phyloP scores from a whole-genome alignment of 176 grass and related monocot genomes.

The Lolium perenne region DNA sequence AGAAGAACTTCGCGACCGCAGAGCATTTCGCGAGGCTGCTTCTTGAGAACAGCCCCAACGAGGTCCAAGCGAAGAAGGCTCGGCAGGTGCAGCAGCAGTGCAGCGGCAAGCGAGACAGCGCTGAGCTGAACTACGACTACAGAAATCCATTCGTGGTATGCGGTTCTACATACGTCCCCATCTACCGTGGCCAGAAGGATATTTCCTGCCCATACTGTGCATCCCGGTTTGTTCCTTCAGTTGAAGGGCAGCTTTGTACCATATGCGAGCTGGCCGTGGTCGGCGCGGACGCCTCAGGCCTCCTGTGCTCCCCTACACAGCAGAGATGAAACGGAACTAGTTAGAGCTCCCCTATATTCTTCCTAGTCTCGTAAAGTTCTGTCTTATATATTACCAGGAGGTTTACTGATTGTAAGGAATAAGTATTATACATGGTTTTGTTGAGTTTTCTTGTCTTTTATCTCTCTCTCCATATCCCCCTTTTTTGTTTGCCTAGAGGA shows the following conservation, averaged over 20 bases:
- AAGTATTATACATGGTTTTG: slow-evolving; percentile 68
- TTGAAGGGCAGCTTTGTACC: slow-evolving; percentile 78
- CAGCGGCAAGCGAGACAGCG: slow-evolving; percentile 48
- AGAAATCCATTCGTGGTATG: slow-evolving; percentile 93
- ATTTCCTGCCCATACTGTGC: slow-evolving; percentile 81
- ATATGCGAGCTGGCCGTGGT: slow-evolving; percentile 86
- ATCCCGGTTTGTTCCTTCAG: slow-evolving; percentile 57
- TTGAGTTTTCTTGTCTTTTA: slow-evolving; percentile 32
- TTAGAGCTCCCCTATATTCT: slow-evolving; percentile 55
- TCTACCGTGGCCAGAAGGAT: slow-evolving; percentile 89
- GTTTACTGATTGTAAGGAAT: slow-evolving; percentile 70
- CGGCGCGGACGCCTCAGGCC: slow-evolving; percentile 88
- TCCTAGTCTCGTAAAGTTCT: slow-evolving; percentile 48
- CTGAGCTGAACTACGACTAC: slow-evolving; percentile 75
- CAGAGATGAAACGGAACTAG: slow-evolving; percentile 65
- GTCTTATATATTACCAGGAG: slow-evolving; percentile 48
- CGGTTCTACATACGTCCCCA: slow-evolving; percentile 73
- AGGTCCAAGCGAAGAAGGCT: slow-evolving; percentile 73
- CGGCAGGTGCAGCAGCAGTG: slow-evolving; percentile 66
- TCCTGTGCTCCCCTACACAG: slow-evolving; percentile 87
- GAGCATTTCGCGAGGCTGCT: slow-evolving; percentile 80
- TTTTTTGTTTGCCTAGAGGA: slow-evolving; percentile 52
- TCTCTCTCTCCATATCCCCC: not conserved
- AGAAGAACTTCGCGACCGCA: slow-evolving; percentile 66
- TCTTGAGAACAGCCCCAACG: slow-evolving; percentile 68